Conservation (phyloP, 192 early-diverging fungal species). For the Obelidium mucronatum region DNA sequence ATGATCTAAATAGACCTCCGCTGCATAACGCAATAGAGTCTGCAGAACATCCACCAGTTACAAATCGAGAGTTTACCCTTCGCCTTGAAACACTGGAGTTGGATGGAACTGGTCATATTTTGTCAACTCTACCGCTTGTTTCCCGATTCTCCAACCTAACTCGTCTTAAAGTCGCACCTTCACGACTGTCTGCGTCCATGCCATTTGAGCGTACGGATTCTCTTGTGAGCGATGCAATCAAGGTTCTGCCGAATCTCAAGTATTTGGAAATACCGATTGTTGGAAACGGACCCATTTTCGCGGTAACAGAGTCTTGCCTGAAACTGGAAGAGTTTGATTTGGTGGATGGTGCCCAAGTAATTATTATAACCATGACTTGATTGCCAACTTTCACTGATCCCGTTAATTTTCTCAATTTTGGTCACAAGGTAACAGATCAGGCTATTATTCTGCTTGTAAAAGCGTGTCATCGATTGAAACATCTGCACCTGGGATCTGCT, state of each 20-base stretch:
- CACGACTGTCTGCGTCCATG: constrained; percentile 31
- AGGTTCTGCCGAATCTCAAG: neutral
- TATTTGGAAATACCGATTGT: constrained; percentile 28
- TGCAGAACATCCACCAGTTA: too few species aligned
- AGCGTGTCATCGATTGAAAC: constrained; percentile 4
- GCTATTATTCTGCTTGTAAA: constrained; percentile 36
- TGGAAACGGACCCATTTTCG: constrained; percentile 16
- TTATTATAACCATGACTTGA: too few species aligned
- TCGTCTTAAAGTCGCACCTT: constrained; percentile 15
- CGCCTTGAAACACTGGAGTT: constrained; percentile 18
- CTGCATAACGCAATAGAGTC: neutral
- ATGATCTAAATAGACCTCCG: too few species aligned
- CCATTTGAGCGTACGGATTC: constrained; percentile 14
- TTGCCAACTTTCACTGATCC: neutral
- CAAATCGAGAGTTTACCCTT: neutral
- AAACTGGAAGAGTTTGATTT: constrained; percentile 31
- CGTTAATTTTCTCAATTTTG: neutral
- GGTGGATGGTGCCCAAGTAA: constrained; percentile 23
- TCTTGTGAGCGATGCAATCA: neutral
- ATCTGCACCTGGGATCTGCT: constrained; percentile 29
- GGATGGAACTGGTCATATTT: constrained; percentile 28
- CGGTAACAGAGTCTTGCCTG: constrained; percentile 25
- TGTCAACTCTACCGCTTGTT: constrained; percentile 9
- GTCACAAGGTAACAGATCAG: constrained; percentile 27
- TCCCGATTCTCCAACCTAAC: constrained; percentile 30